These are phyloP conservation scores for Colletotrichum chrysophilum DNA, from an alignment of 2,329 filamentous ascomycete genomes.

Conservation along the genomic window DNA sequence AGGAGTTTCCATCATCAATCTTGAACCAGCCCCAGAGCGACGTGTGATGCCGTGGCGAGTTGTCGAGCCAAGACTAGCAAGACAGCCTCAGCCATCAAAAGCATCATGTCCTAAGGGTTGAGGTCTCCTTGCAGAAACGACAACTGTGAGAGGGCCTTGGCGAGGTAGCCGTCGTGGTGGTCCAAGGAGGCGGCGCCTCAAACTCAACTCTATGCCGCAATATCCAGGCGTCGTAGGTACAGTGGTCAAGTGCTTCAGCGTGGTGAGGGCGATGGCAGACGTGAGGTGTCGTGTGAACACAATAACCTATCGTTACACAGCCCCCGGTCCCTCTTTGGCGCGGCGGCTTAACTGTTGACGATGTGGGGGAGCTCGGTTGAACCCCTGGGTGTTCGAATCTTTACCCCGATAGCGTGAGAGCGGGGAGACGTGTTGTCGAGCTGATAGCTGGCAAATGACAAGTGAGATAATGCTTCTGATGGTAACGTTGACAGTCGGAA, in stretches of 20 bases:
- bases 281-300: neutral
- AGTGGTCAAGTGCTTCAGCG: neutral
- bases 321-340: neutral
- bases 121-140: neutral
- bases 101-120: neutral
- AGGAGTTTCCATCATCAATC: neutral
- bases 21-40: neutral
- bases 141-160: neutral
- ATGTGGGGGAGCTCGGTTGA: neutral
- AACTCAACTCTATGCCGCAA: neutral
- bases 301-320: constrained; percentile 2
- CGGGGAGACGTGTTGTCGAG: neutral
- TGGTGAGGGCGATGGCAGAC: neutral
- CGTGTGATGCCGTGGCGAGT: neutral
- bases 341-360: neutral
- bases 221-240: constrained; percentile 9
- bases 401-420: constrained; percentile 7
- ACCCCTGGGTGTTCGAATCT: neutral
- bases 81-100: neutral
- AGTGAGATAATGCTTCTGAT: neutral
- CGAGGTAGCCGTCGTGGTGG: neutral
- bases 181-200: neutral
- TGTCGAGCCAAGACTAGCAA: constrained; percentile 6
- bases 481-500: constrained; percentile 14
- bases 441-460: neutral